Evolutionary conservation across 2,329 filamentous ascomycete species (phyloP).

Genomic region (Penicillium sp.): DNA sequence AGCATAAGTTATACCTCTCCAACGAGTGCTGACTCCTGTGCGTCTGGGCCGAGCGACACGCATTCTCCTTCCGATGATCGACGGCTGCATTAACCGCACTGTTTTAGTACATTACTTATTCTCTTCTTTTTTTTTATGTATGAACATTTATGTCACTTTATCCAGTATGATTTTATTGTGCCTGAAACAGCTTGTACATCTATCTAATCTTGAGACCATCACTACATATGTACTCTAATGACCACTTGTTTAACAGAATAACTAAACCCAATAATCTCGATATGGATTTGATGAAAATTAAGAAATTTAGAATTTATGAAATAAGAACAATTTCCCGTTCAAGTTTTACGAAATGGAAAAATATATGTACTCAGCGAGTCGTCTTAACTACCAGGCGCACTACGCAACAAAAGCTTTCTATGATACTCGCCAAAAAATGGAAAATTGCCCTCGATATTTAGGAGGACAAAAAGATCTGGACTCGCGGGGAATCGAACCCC

Average conservation of each 20-base stretch:
- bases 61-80: slow-evolving; percentile 1
- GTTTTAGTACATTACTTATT: neutral
- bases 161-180: neutral
- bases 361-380: too few species aligned
- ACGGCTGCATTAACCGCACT: neutral
- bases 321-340: too few species aligned
- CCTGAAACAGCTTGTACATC: neutral
- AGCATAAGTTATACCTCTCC: slow-evolving; percentile 20
- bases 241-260: neutral
- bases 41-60: slow-evolving; percentile 3
- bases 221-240: neutral
- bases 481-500: slow-evolving; percentile 50
- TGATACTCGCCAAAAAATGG: too few species aligned
- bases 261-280: neutral
- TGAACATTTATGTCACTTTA: neutral
- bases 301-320: too few species aligned
- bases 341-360: too few species aligned
- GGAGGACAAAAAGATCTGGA: slow-evolving; percentile 32
- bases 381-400: too few species aligned
- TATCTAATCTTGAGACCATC: neutral
- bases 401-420: too few species aligned
- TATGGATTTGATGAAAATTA: too few species aligned
- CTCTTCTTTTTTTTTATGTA: neutral
- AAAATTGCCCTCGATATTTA: too few species aligned
- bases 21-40: slow-evolving; percentile 22